A percentile compares a stretch with the other conserved stretches of the same genome.
phyloP scores from a whole-genome alignment of 75 land plant genomes.

The Adiantum capillusveneris region DNA sequence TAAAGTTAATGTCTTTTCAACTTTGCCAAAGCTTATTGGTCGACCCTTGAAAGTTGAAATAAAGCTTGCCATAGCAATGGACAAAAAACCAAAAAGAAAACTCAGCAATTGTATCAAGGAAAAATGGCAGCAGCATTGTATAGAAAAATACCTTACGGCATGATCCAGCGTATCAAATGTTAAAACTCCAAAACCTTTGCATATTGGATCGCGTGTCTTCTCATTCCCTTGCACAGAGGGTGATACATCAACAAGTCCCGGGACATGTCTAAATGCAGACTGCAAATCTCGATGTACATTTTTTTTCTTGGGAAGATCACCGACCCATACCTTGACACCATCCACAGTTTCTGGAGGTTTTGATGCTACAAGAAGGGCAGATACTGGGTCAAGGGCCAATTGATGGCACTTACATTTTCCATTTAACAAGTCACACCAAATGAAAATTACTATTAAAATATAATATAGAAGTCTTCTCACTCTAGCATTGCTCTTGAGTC shows the following conservation, averaged over 20 bases:
- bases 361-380: no score
- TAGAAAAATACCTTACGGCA: slow-evolving; percentile 46
- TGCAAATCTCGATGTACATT: slow-evolving; percentile 68
- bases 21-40: slow-evolving; percentile 17
- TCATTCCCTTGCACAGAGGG: slow-evolving; percentile 65
- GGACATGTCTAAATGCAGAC: slow-evolving; percentile 46
- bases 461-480: no score
- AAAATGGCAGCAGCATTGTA: not conserved
- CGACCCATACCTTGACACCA: slow-evolving; percentile 57
- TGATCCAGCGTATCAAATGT: slow-evolving; percentile 36
- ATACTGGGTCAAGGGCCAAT: no score
- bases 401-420: no score
- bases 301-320: slow-evolving; percentile 79
- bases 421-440: no score
- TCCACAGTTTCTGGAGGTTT: slow-evolving; percentile 12
- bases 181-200: slow-evolving; percentile 77
- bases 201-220: slow-evolving; percentile 84
- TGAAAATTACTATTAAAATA: no score
- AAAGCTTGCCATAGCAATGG: slow-evolving; percentile 13
- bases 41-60: slow-evolving; percentile 9
- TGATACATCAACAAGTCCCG: slow-evolving; percentile 52
- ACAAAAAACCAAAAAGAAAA: not conserved
- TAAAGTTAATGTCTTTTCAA: slow-evolving; percentile 17
- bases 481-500: no score
- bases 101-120: not conserved